Base-by-base conservation (phyloP, 139 green algal genomes). In the Volvox reticuliferus region DNA sequence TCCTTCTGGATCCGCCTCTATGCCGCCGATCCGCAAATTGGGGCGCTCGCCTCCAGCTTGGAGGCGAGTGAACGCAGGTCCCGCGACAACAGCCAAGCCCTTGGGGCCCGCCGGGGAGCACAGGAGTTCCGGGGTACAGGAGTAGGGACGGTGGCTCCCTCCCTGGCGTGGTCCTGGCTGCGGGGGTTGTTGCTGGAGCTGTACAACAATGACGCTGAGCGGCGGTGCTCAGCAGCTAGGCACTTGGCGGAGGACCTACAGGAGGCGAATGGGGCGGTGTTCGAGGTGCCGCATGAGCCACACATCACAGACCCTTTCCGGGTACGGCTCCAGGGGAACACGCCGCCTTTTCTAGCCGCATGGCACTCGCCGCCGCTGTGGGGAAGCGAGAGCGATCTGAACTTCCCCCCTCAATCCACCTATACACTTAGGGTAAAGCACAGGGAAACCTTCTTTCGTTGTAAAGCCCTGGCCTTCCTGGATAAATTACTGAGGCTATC, bases 41-140 rank as follows among this genome's bases (percentile, higher is more conserved):
- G 92, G 12, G 87, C 75, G 1, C 82, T 94, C 33, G 85, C 89
- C 0, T 73, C 89, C 32, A 91, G 85, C 67, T 67, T 94, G 76
- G 79, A 71, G 12, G 81, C 88, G 1, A 61, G 13, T 0, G 55
- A 65, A 1, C 85, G 44, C 37, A 55, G 44, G 44, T 55, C 5
- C 44, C 44, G 44, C 44, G 44, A 55, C 5, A 5, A 9, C 44
- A 55, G 44, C 44, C 44, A 5, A 55, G 5, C 44, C 44, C 44
- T 9, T 55, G 44, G 44, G 44, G 33, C 36, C 85, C 16, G 35
- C n/a, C 26, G 9, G 35, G 26, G 2, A 21, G 17, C 1, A 44
- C 17, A 12, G 50, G 24, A 63, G 62, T 0, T 21, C 33, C 67
- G 12, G 67, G 24, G 12, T 14, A 2, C 37, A 2, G n/a, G 55